Evolutionary conservation across 2,329 filamentous ascomycete genomes (phyloP).

Genomic region (Chalaropsis ovoidea): DNA sequence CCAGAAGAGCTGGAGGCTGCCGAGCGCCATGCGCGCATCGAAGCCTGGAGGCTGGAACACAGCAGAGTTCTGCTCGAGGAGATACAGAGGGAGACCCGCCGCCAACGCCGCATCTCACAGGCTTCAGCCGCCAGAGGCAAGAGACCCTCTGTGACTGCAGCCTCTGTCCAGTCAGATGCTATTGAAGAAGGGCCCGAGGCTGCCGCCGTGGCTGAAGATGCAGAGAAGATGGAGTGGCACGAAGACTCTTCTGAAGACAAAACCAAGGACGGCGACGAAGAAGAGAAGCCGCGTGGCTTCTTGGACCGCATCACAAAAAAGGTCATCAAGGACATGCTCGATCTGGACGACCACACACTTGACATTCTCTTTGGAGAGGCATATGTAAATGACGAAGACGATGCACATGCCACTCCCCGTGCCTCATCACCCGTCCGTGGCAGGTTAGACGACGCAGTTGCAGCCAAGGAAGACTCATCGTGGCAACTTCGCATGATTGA

Average conservation of each 20-base stretch:
- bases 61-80: constrained; percentile 76
- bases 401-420: constrained; percentile 41
- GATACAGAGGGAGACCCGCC: constrained; percentile 72
- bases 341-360: constrained; percentile 76
- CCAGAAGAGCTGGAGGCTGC: constrained; percentile 50
- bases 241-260: constrained; percentile 44
- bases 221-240: constrained; percentile 25
- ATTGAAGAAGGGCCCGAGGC: constrained; percentile 18
- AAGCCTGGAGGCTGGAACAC: constrained; percentile 86
- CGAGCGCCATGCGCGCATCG: constrained; percentile 74
- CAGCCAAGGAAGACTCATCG: constrained; percentile 36
- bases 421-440: constrained; percentile 33
- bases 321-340: constrained; percentile 80
- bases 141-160: constrained; percentile 5
- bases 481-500: constrained; percentile 77
- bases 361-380: constrained; percentile 80
- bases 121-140: constrained; percentile 34
- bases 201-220: constrained; percentile 15
- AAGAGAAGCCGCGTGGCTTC: constrained; percentile 53
- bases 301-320: constrained; percentile 74
- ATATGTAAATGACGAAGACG: constrained; percentile 46
- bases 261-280: constrained; percentile 35
- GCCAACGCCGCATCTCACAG: constrained; percentile 51
- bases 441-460: constrained; percentile 29
- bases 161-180: constrained; percentile 21